phyloP scores from a whole-genome alignment of 73 alveolate genomes.

The Stentor coeruleus region DNA sequence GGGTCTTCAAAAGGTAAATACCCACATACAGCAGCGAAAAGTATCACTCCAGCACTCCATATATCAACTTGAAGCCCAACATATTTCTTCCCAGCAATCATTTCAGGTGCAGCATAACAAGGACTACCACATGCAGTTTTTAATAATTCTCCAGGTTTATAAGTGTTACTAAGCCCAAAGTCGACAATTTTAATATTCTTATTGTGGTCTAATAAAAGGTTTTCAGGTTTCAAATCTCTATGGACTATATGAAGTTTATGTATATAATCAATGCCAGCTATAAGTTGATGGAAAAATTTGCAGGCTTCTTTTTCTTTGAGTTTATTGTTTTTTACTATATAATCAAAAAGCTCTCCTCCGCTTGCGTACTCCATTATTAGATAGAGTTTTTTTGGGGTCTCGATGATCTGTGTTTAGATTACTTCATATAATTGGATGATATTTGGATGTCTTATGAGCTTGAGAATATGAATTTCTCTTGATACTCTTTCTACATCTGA shows the following conservation, averaged over 20 bases:
- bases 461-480: slow-evolving; percentile 79
- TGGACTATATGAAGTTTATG: slow-evolving; percentile 53
- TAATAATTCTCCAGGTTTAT: slow-evolving; percentile 46
- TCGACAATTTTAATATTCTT: slow-evolving; percentile 63
- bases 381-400: slow-evolving; percentile 77
- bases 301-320: slow-evolving; percentile 72
- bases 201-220: slow-evolving; percentile 52
- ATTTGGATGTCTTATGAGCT: slow-evolving; percentile 77
- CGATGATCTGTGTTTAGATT: too few relatives aligned
- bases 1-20: slow-evolving; percentile 78
- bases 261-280: slow-evolving; percentile 76
- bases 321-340: slow-evolving; percentile 58
- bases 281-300: slow-evolving; percentile 66
- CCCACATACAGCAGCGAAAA: slow-evolving; percentile 78
- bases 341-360: slow-evolving; percentile 77
- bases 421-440: slow-evolving; percentile 70
- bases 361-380: slow-evolving; percentile 85
- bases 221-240: slow-evolving; percentile 92
- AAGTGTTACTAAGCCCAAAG: slow-evolving; percentile 64
- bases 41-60: slow-evolving; percentile 90
- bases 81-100: slow-evolving; percentile 74
- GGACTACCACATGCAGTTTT: slow-evolving; percentile 80
- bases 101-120: slow-evolving; percentile 82
- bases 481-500: slow-evolving; percentile 72
- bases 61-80: slow-evolving; percentile 68